Conservation (phyloP, 2,329 filamentous ascomycete genomes). For the Emericellopsis cladophorae region DNA sequence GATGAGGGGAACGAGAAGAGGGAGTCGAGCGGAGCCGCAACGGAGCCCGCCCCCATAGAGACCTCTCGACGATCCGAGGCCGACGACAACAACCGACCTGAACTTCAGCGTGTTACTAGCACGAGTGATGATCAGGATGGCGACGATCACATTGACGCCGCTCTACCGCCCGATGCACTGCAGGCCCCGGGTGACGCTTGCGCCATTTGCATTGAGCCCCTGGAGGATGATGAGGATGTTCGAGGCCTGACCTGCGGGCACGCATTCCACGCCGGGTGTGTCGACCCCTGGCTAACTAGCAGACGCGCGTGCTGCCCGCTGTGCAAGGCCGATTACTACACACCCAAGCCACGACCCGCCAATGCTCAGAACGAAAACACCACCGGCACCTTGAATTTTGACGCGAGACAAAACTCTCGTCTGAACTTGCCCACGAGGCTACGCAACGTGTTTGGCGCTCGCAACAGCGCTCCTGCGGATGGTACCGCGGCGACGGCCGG, state of each 20-base stretch:
- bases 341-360: conserved; percentile 69
- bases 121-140: conserved; percentile 48
- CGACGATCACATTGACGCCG: conserved; percentile 72
- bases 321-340: conserved; percentile 96
- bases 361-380: conserved; percentile 23
- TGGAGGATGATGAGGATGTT: conserved; percentile 93
- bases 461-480: background rate
- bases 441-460: conserved; percentile 16
- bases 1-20: conserved; percentile 7
- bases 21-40: background rate
- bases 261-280: conserved; percentile 89
- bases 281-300: conserved; percentile 94
- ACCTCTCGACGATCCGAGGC: background rate
- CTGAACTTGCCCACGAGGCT: conserved; percentile 31
- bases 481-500: too few relatives aligned
- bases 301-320: conserved; percentile 90
- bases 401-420: conserved; percentile 26
- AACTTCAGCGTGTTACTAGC: conserved; percentile 30
- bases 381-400: conserved; percentile 8
- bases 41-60: background rate
- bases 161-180: conserved; percentile 69
- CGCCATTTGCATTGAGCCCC: conserved; percentile 86
- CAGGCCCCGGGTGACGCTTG: conserved; percentile 81
- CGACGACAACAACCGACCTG: background rate
- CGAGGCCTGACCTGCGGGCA: conserved; percentile 93